Base-by-base conservation (phyloP, 1,284 basidiomycete genomes). In the Apiotrichum montevideense region DNA sequence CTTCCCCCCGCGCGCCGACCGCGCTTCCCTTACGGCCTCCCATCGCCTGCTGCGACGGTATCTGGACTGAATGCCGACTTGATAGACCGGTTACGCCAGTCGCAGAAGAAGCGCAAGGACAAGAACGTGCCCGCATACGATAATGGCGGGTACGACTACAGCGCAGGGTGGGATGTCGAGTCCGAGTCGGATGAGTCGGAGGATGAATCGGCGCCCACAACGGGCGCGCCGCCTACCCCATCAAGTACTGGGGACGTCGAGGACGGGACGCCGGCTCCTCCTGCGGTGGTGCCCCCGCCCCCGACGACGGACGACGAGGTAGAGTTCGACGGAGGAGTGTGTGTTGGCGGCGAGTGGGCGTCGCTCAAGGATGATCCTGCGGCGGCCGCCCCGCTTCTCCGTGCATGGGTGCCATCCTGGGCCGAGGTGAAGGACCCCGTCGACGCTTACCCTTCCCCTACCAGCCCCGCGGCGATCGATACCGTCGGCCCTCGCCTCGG, bases 211-310 rank as follows among this genome's bases (percentile, higher is more conserved):
- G 57, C 59, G 3, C 32, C 52, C 14, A 67, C 66, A 32, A 66
- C 70, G 0, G 65, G 64, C 11, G 66, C 60, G 4, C 73, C 73
- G 9, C 73, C 72, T 2, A 75, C 73, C 3, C 71, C 71, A 1
- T 56, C 63, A 2, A 69, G 68, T 1, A 50, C 58, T 9, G 52
- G 54, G 3, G 66, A 63, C 21, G 34, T 46, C 11, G 64, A 66
- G 9, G 58, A 61, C 29, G 33, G 40, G 5, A 59, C 63, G n/a
- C 59, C 59, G 1, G 51, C 48, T 3, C 56, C 56, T 7, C 42
- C 48, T 6, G 53, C 35, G 3, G 43, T 14, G 3, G 42, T 51
- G 3, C 50, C 50, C 10, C 52, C 51, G 9, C 21, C 21, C 21
- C 51, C 54, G 3, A 15, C 37, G 0, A 44, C 55, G 2, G 53